phyloP scores from a whole-genome alignment of 148 eudicot genomes.

The Silene latifolia region DNA sequence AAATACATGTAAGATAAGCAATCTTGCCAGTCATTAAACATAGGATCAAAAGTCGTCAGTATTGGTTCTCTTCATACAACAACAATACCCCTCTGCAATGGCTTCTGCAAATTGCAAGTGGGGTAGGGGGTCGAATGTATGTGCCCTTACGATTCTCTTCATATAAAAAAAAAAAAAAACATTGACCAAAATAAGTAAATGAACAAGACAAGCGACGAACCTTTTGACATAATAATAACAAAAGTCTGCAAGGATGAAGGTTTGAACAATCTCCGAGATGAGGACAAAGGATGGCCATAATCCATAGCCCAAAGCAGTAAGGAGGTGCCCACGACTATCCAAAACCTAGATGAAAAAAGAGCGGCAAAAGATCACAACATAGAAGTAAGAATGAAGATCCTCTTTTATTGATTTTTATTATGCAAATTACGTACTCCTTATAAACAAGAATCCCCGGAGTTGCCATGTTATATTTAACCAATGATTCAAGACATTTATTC shows the following conservation, averaged over 20 bases:
- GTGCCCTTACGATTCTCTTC: too few relatives aligned
- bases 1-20: not conserved
- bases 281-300: constrained; percentile 46
- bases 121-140: too few relatives aligned
- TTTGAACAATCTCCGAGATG: constrained; percentile 43
- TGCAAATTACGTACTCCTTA: not conserved
- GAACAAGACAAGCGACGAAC: constrained; percentile 14
- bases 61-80: too few relatives aligned
- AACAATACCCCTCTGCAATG: too few relatives aligned
- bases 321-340: constrained; percentile 38
- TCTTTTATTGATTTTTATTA: not conserved
- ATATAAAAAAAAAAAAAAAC: not conserved
- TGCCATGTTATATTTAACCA: not conserved
- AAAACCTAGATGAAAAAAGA: constrained; percentile 24
- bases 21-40: not conserved
- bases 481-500: not conserved
- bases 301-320: constrained; percentile 45
- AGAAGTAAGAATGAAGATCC: not conserved
- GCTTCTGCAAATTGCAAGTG: too few relatives aligned
- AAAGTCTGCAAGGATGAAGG: constrained; percentile 46
- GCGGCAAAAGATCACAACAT: constrained; percentile 6
- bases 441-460: not conserved
- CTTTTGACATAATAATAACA: constrained; percentile 47
- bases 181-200: not conserved
- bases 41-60: too few relatives aligned